Base-by-base conservation (phyloP, 768 basidiomycete genomes). In the Russula virescens region DNA sequence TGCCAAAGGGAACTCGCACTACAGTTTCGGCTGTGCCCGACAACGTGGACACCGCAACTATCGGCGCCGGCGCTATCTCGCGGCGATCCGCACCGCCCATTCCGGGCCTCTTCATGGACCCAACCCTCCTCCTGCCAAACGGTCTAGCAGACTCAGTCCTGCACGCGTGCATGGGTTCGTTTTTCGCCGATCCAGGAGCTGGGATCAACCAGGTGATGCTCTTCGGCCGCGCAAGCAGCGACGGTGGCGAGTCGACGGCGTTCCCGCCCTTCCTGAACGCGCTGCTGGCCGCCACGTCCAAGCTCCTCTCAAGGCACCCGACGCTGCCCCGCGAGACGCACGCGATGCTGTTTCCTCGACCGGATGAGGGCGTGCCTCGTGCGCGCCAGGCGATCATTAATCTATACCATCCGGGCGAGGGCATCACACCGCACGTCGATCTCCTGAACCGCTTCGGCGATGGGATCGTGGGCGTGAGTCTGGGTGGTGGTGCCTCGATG, bases 361-460 rank as follows among this genome's bases (percentile, higher is more conserved):
- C 18, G 42, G 3, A 13, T 13, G 6, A 43, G 7, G 9, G 21
- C 7, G 50, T 79, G 34, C 72, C 74, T 56, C 63, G 73, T 48
- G 87, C 90, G 0, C 80, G 92, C 28, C 94, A 98, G 71, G 90
- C 85, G 1, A 98, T 98, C 60, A 68, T 98, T 56, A 98, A 98
- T 71, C 77, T 94, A 1, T 98, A 98, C 72, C 76, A 76, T 23
- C 91, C 94, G 0, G 95, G 95, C 8, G 85, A 94, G 71, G 95
- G 95, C 13, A 98, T 98, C 66, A 77, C 85, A 0, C 82, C 91
- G 0, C 95, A 98, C 68, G 81, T 98, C 47, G 95, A 98, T 70
- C 78, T 98, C 25, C 80, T 91, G 3, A 75, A 79, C 28, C 83
- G 95, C 16, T 98, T 89, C 69, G 92, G 83, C 8, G 91, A 96